Evolutionary conservation across 73 alveolate species (phyloP), one percentile per base, ranked within the genome.

Genomic region (Chromera velia): DNA sequence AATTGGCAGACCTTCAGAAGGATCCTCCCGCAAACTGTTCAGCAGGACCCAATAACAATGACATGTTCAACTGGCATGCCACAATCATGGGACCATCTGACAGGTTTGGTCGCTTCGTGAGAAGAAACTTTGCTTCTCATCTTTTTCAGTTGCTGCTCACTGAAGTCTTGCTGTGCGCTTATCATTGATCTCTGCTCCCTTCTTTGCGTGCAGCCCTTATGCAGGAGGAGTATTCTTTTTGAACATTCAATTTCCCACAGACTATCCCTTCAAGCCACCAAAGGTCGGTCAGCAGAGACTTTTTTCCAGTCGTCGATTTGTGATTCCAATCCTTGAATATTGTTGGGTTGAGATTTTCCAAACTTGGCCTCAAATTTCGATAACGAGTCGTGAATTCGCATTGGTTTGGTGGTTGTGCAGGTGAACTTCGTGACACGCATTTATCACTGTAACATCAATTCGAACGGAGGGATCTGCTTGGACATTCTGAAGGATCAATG

Each of bases 221-320:
- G 73, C 90, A 69, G 97, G 97, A 19, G 98, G 98, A 18, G 95
- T 91, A 72, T 94, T 89, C 91, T 91, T 89, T 85, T 76, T 94
- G 88, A 93, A 92, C 72, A 89, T 94, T 75, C 89, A 75, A 63
- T 94, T 91, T 87, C 97, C 95, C 33, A 82, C 92, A 28, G 98
- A 95, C 81, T 95, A 89, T 81, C 97, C 98, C 33, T 94, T 94
- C 93, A 92, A 92, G 84, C 98, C 99, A 31, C 97, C 97, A 33
- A 95, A 83, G 84, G 93, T 66, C 82, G 82, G 82, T 1, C 22
- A 13, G 82, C 67, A 83, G 49, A 31, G 62, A 32, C 33, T 22
- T 28, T 1, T 32, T 22, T 28, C n/a, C 18, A 31, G 0, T 1
- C 1, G 19, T 6, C 75, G 32, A 30, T 73, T 0, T 30, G 33